These are phyloP conservation scores for Daucus carota DNA, from an alignment of 129 eudicot genomes.

Conservation along the genomic window DH1_v3.0 NC_030383.2:59221001-59221500, in stretches of 20 bases:
- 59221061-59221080: background rate
- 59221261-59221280: slow-evolving; percentile 44
- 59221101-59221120: background rate
- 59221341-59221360: slow-evolving; percentile 54
- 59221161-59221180: slow-evolving; percentile 11
- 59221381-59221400: slow-evolving; percentile 17
- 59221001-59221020: background rate
- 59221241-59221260: slow-evolving; percentile 60
- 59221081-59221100: background rate
- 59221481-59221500: background rate
- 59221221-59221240: slow-evolving; percentile 37
- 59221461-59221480: background rate
- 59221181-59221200: slow-evolving; percentile 70
- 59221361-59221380: slow-evolving; percentile 61
- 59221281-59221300: slow-evolving; percentile 73
- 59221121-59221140: background rate
- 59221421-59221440: slow-evolving; percentile 8
- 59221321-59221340: slow-evolving; percentile 50
- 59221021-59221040: background rate
- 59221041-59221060: background rate
- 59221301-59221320: slow-evolving; percentile 58
- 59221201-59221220: slow-evolving; percentile 38
- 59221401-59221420: background rate
- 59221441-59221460: background rate
- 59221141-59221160: background rate